Conservation (phyloP, 2,329 filamentous ascomycete genomes). For the Penicillium glabrum region DNA sequence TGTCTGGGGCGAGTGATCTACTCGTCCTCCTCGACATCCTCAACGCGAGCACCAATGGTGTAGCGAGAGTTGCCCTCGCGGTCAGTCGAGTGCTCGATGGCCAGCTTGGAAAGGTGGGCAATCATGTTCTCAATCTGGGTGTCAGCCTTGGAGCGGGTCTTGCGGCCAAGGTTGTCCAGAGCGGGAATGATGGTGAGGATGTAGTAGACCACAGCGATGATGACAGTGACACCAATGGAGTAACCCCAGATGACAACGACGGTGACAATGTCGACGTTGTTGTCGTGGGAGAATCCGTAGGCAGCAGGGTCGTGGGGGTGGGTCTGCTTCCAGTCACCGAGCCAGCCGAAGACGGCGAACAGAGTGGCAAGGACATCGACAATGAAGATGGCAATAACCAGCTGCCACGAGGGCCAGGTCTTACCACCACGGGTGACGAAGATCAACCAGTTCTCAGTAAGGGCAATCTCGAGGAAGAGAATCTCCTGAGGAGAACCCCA, state of each 20-base stretch:
- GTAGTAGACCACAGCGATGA: constrained; percentile 55
- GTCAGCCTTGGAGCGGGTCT: constrained; percentile 52
- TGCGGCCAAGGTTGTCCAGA: constrained; percentile 54
- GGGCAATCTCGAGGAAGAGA: constrained; percentile 85
- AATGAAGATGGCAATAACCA: constrained; percentile 68
- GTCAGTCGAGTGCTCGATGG: constrained; percentile 52
- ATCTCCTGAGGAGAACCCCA: constrained; percentile 74
- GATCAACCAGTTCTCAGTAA: constrained; percentile 95
- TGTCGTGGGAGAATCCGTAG: constrained; percentile 43
- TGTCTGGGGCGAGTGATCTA: constrained; percentile 31
- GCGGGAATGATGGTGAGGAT: constrained; percentile 46
- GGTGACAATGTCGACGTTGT: constrained; percentile 59
- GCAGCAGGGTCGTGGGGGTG: constrained; percentile 28
- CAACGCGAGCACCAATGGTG: constrained; percentile 43
- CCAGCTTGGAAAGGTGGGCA: constrained; percentile 52
- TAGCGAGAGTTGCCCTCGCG: constrained; percentile 47
- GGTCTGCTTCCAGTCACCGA: constrained; percentile 49
- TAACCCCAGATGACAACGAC: constrained; percentile 55
- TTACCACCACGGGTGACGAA: constrained; percentile 87
- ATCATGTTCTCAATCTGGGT: constrained; percentile 57
- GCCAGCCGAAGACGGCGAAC: constrained; percentile 75
- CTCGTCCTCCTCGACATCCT: constrained; percentile 47
- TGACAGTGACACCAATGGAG: constrained; percentile 54
- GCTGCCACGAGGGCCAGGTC: constrained; percentile 74
- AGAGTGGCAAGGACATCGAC: constrained; percentile 72